Evolutionary conservation across 768 basidiomycete genomes (phyloP).

Genomic region (Russula brevipes): DNA sequence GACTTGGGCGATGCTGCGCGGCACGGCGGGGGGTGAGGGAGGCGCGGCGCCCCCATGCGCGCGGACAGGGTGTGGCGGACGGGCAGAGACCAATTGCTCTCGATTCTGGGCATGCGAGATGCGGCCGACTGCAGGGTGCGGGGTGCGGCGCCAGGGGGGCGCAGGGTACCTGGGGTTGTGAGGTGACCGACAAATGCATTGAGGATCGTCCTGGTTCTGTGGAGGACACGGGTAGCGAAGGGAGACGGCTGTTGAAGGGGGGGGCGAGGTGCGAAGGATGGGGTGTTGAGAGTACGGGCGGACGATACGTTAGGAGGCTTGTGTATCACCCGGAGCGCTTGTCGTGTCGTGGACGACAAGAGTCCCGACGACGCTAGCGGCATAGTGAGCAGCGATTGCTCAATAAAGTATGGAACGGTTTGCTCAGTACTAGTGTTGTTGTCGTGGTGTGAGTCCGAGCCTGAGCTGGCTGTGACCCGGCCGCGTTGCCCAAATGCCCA

Average conservation of each 20-base stretch:
- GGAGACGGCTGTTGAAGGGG: conserved; percentile 31
- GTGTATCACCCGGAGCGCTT: conserved; percentile 25
- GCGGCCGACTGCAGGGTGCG: conserved; percentile 30
- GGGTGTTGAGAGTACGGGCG: conserved; percentile 43
- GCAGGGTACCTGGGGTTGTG: conserved; percentile 46
- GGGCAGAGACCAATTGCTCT: conserved; percentile 52
- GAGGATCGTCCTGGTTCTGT: conserved; percentile 50
- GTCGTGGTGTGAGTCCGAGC: too few relatives aligned
- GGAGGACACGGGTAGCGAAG: conserved; percentile 41
- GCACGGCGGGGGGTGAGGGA: conserved; percentile 55
- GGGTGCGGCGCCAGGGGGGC: conserved; percentile 33
- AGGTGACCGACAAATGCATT: conserved; percentile 52
- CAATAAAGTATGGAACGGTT: not conserved
- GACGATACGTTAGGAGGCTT: conserved; percentile 27
- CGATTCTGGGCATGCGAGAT: conserved; percentile 37
- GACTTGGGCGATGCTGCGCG: conserved; percentile 53
- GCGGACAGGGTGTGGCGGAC: conserved; percentile 47
- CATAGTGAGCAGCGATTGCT: conserved; percentile 27
- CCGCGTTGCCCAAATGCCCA: not conserved
- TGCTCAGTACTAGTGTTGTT: not conserved
- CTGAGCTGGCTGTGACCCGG: too few relatives aligned
- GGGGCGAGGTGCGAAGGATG: conserved; percentile 36
- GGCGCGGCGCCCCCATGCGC: conserved; percentile 42
- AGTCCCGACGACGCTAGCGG: conserved; percentile 32
- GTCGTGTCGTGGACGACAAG: conserved; percentile 27